These are phyloP conservation scores for Diaporthe sp. DNA, from an alignment of 2,329 filamentous ascomycete species.

Conservation along the genomic window DNA sequence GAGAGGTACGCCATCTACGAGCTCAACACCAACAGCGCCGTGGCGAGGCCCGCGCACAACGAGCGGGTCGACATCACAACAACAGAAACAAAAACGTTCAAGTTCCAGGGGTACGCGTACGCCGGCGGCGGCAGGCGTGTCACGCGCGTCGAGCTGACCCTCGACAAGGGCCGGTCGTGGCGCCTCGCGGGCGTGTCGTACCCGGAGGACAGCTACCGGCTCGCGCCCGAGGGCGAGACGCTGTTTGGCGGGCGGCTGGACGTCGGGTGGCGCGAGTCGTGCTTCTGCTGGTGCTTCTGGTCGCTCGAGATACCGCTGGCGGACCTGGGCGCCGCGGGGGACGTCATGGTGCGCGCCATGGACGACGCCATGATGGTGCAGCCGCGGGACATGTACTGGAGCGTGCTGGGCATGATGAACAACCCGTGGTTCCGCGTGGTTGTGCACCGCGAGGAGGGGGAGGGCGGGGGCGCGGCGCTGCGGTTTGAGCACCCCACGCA, in stretches of 20 bases:
- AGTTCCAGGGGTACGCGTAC: constrained; percentile 86
- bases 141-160: constrained; percentile 84
- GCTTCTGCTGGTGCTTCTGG: constrained; percentile 97
- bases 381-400: constrained; percentile 96
- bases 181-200: constrained; percentile 82
- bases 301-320: constrained; percentile 75
- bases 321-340: constrained; percentile 75
- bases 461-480: constrained; percentile 60
- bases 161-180: constrained; percentile 89
- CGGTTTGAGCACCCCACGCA: constrained; percentile 92
- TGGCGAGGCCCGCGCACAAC: constrained; percentile 83
- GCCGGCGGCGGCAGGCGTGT: constrained; percentile 87
- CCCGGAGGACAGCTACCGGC: constrained; percentile 86
- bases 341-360: constrained; percentile 88
- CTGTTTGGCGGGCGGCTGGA: constrained; percentile 84
- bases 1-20: constrained; percentile 95
- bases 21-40: constrained; percentile 87
- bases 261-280: constrained; percentile 84
- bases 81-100: constrained; percentile 65
- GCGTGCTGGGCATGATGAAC: constrained; percentile 97
- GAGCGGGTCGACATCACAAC: constrained; percentile 63
- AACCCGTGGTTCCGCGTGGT: constrained; percentile 92
- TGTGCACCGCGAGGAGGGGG: constrained; percentile 78
- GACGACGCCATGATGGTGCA: constrained; percentile 90
- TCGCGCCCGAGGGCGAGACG: constrained; percentile 67